Percentiles rank a stretch among this genome's conserved stretches.
phyloP scores from a whole-genome alignment of 139 green algal species.

The Pseudopediastrum boryanum region DNA sequence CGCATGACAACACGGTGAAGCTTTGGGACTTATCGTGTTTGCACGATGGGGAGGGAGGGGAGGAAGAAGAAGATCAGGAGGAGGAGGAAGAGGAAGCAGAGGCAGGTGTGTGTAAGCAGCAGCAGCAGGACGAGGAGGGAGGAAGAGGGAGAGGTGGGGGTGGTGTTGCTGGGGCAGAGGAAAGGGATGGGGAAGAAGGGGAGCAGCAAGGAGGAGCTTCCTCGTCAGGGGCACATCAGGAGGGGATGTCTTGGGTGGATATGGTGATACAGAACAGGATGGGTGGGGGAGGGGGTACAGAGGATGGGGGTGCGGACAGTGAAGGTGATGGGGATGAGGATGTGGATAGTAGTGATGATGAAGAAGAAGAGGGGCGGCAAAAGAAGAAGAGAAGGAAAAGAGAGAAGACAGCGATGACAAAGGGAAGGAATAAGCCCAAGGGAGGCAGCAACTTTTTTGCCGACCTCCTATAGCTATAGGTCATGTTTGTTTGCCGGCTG shows the following conservation, averaged over 20 bases:
- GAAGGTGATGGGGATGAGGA: conserved; percentile 13
- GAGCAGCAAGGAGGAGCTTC: neutral
- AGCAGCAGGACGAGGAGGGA: neutral
- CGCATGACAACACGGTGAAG: conserved; percentile 81
- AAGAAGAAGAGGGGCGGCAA: conserved; percentile 14
- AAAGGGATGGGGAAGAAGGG: conserved; percentile 14
- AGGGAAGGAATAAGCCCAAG: conserved; percentile 42
- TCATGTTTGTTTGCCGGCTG: no score
- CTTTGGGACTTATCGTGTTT: conserved; percentile 78
- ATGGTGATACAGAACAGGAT: neutral
- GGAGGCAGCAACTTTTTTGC: conserved; percentile 50
- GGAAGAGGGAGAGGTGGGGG: neutral
- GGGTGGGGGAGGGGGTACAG: no score
- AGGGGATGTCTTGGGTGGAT: conserved; percentile 3
- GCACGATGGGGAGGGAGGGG: conserved; percentile 58
- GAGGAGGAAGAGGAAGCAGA: conserved; percentile 15
- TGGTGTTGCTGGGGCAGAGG: conserved; percentile 17
- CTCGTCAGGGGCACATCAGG: neutral
- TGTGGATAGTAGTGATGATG: conserved; percentile 25
- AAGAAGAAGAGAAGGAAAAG: conserved; percentile 45
- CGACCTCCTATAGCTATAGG: conserved; percentile 44
- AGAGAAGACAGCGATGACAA: conserved; percentile 47
- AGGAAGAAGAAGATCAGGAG: conserved; percentile 48
- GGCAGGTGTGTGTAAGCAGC: conserved; percentile 1
- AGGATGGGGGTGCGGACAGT: neutral